A percentile compares a stretch with the other conserved stretches of the same genome.
These are phyloP conservation scores for Candida tammaniensis DNA, from an alignment of 805 yeast species.

Conservation along the genomic window DNA sequence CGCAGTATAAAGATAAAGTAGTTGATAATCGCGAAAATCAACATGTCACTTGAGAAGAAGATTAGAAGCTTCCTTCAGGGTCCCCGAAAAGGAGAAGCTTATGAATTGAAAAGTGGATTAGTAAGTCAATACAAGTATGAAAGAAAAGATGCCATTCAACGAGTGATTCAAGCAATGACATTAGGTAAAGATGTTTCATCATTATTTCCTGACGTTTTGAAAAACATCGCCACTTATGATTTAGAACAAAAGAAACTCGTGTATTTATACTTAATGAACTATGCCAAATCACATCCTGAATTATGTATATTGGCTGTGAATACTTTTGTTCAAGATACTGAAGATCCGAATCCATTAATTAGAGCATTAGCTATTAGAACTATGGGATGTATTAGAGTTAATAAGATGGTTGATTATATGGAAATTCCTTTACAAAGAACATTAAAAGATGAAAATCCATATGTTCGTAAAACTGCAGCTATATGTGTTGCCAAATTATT, in stretches of 20 bases:
- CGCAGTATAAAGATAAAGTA: no score
- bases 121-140: constrained; percentile 95
- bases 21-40: not conserved
- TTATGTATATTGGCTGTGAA: constrained; percentile 93
- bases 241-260: constrained; percentile 95
- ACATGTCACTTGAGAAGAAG: constrained; percentile 42
- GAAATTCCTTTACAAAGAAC: constrained; percentile 86
- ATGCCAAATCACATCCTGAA: constrained; percentile 95
- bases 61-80: constrained; percentile 42
- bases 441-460: constrained; percentile 89
- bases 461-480: constrained; percentile 96
- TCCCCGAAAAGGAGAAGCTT: constrained; percentile 70
- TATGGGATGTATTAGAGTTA: constrained; percentile 97
- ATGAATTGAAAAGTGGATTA: constrained; percentile 82
- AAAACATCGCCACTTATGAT: constrained; percentile 95
- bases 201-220: constrained; percentile 91
- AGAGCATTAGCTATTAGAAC: constrained; percentile 96
- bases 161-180: constrained; percentile 98
- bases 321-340: constrained; percentile 92
- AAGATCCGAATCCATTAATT: constrained; percentile 94
- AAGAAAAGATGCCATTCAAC: constrained; percentile 93
- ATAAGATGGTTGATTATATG: constrained; percentile 92
- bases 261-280: constrained; percentile 91
- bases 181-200: constrained; percentile 95
- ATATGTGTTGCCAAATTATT: constrained; percentile 94